Evolutionary conservation across 1,139 yeast species (phyloP).

Genomic region (Yamadazyma taylorii): DNA sequence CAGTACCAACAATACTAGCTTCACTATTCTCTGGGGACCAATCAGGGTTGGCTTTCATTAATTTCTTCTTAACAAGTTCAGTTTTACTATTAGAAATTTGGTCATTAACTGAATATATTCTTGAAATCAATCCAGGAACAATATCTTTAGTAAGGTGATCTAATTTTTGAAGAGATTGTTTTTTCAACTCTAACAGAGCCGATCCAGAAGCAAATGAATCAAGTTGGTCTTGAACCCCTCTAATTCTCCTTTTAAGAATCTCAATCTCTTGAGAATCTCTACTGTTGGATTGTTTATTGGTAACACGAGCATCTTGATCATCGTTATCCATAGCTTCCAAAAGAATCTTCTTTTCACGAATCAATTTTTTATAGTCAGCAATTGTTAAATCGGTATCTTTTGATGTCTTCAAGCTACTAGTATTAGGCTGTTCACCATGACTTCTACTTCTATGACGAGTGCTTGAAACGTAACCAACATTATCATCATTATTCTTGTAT

Average conservation of each 20-base stretch:
- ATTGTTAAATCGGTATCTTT: constrained; percentile 35
- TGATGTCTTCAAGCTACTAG: constrained; percentile 23
- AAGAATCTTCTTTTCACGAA: constrained; percentile 68
- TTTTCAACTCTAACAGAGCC: constrained; percentile 40
- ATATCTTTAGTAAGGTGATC: constrained; percentile 57
- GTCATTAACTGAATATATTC: constrained; percentile 61
- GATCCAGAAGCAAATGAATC: constrained; percentile 25
- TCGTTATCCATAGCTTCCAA: constrained; percentile 72
- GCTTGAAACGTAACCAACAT: constrained; percentile 63
- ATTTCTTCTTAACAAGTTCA: constrained; percentile 55
- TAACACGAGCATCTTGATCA: constrained; percentile 49
- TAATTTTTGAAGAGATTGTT: constrained; percentile 48
- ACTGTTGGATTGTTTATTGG: constrained; percentile 21
- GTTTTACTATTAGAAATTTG: constrained; percentile 69
- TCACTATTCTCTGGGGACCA: constrained; percentile 52
- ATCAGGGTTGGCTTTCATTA: constrained; percentile 62
- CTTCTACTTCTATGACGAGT: constrained; percentile 57
- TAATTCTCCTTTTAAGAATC: constrained; percentile 60
- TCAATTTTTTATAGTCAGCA: constrained; percentile 58
- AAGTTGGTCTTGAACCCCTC: constrained; percentile 52
- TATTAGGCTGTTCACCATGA: constrained; percentile 15
- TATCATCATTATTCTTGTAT: constrained; percentile 67
- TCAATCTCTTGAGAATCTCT: constrained; percentile 54
- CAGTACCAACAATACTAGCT: constrained; percentile 67
- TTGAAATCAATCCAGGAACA: constrained; percentile 66